Conservation (phyloP, 148 eudicot species). For the Vaccinium corymbosum region DNA sequence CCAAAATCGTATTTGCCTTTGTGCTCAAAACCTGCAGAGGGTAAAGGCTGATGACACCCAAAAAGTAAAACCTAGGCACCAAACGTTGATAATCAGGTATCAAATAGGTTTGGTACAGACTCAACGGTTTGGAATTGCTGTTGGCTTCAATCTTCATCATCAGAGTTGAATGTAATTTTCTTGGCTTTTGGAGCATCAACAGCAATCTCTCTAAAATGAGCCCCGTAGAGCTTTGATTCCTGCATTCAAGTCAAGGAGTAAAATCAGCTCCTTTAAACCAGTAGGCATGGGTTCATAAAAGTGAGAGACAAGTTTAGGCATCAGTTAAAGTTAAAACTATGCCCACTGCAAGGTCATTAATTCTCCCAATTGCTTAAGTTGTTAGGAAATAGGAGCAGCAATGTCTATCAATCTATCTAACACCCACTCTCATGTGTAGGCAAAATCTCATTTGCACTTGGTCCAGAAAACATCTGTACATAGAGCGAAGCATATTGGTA, state of each 20-base stretch:
- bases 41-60: background rate
- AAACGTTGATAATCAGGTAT: background rate
- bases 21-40: background rate
- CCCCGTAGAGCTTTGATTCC: conserved; percentile 98
- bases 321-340: background rate
- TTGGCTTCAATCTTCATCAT: conserved; percentile 46
- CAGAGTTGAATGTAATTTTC: conserved; percentile 75
- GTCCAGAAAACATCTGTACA: background rate
- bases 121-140: background rate
- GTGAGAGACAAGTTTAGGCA: background rate
- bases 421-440: background rate
- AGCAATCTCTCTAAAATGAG: conserved; percentile 82
- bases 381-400: background rate
- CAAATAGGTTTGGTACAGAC: background rate
- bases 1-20: background rate
- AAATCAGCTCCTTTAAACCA: background rate
- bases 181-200: conserved; percentile 92
- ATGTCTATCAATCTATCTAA: background rate
- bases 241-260: conserved; percentile 21
- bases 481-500: background rate
- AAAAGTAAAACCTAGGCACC: background rate
- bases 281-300: background rate
- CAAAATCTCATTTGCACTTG: background rate
- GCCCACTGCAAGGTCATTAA: background rate
- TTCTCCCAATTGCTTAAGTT: background rate